Evolutionary conservation across 768 basidiomycete species (phyloP).

Genomic region (Boletus sp.): DNA sequence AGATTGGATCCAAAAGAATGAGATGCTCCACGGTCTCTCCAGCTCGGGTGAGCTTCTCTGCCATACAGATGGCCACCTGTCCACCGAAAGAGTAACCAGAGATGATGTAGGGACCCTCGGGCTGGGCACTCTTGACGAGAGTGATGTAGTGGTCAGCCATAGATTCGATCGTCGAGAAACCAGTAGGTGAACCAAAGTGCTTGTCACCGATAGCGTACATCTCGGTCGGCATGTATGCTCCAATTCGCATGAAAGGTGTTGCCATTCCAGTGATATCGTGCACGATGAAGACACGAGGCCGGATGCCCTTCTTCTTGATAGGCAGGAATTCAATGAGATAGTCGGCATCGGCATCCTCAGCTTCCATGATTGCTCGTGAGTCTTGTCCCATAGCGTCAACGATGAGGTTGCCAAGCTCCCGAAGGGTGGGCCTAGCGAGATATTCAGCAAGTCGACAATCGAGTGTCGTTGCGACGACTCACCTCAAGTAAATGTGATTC

Average conservation of each 20-base stretch:
- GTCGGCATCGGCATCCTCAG: conserved; percentile 31
- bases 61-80: conserved; percentile 29
- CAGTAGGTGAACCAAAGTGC: conserved; percentile 29
- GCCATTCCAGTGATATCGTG: conserved; percentile 34
- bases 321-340: conserved; percentile 31
- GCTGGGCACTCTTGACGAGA: conserved; percentile 26
- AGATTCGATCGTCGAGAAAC: conserved; percentile 29
- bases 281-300: conserved; percentile 28
- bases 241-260: conserved; percentile 33
- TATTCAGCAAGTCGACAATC: not conserved
- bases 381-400: conserved; percentile 32
- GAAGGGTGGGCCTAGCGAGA: conserved; percentile 23
- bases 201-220: conserved; percentile 35
- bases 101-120: conserved; percentile 27
- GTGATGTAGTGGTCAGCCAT: conserved; percentile 34
- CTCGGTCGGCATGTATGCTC: conserved; percentile 32
- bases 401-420: conserved; percentile 26
- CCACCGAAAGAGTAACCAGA: conserved; percentile 31
- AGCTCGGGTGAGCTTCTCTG: conserved; percentile 21
- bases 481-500: conserved; percentile 31
- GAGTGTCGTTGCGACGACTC: not conserved
- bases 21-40: conserved; percentile 27
- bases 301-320: conserved; percentile 32
- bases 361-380: conserved; percentile 28
- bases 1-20: conserved; percentile 31